Evolutionary conservation across 805 yeast genomes (phyloP).

Genomic region (Barnettozyma populi): DNA sequence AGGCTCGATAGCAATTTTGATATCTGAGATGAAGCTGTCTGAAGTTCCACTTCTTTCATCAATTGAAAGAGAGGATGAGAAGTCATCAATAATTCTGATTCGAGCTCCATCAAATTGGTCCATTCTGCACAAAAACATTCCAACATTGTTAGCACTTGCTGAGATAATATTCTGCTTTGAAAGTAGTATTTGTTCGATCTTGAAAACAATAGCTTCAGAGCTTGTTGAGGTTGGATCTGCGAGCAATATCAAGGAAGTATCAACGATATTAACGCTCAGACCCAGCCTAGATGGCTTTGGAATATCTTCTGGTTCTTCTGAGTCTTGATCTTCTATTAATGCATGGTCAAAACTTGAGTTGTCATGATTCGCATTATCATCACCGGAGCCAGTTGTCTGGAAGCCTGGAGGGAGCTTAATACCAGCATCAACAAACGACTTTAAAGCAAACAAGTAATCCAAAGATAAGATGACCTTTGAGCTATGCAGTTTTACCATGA

Average conservation of each 20-base stretch:
- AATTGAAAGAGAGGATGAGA: conserved; percentile 67
- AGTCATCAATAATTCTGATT: conserved; percentile 81
- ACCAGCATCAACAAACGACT: conserved; percentile 52
- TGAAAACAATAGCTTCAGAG: conserved; percentile 87
- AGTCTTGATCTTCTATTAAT: conserved; percentile 4
- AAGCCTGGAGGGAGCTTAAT: conserved; percentile 21
- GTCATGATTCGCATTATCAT: conserved; percentile 6
- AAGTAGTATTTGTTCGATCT: conserved; percentile 70
- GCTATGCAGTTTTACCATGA: conserved; percentile 64
- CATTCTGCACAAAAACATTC: conserved; percentile 83
- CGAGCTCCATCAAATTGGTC: conserved; percentile 53
- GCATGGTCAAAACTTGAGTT: conserved; percentile 12
- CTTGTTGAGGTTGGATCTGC: conserved; percentile 68
- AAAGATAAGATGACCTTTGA: conserved; percentile 79
- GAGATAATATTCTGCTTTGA: conserved; percentile 65
- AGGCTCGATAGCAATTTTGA: conserved; percentile 74
- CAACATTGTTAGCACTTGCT: conserved; percentile 69
- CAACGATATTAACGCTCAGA: conserved; percentile 62
- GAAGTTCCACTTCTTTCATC: conserved; percentile 66
- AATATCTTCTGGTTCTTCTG: conserved; percentile 6
- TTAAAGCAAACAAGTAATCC: conserved; percentile 78
- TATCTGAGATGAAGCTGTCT: conserved; percentile 51
- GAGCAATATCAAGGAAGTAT: conserved; percentile 70
- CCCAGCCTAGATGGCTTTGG: conserved; percentile 30
- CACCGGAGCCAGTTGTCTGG: not conserved